Base-by-base conservation (phyloP, 345 rosid species). In the Lagerstroemia speciosa region DNA sequence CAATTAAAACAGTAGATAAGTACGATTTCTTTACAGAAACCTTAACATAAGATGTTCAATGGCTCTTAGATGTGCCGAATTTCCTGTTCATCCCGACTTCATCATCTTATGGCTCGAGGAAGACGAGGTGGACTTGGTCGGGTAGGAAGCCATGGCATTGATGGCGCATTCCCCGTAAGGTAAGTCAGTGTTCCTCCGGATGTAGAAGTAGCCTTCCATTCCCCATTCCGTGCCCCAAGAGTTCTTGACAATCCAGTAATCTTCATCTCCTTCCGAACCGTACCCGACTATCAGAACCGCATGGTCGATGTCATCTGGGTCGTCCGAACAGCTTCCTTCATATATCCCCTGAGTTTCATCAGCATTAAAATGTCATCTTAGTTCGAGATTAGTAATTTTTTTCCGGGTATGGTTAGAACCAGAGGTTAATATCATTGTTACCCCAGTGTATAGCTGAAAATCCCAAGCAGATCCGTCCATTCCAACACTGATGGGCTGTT, bases 181-280 rank as follows among this genome's bases (percentile, higher is more conserved):
- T 30, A 78, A 71, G 45, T 36, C 17, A 9, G 84, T 69, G 76
- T 81, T 73, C 71, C 95, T 85, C 45, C 19, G 67, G 1, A 89
- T 26, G 29, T 78, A 76, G 53, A 89, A 80, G 52, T 86, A 89
- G n/a, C 91, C 91, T 0, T 78, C 76, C 8, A 68, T 55, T 30
- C 95, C 95, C 95, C 95, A 89, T 3, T 72, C 76, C 16, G 88
- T 79, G 31, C 95, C 95, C 91, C 95, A 89, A 3, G 95, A 92
- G 64, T 92, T 89, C 78, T 81, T 89, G 69, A 83, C 89, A 5
- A 92, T 84, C 98, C 96, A 92, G 65, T 87, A 92, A 20, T 85
- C 85, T 62, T 83, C 84, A 36, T 61, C 80, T 1, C 67, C 73
- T 75, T 85, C 80, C 0, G 95, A 79, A 19, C 90, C 98, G 57